Evolutionary conservation across 2,329 filamentous ascomycete species (phyloP).

Genomic region (Aspergillus sp.): DNA sequence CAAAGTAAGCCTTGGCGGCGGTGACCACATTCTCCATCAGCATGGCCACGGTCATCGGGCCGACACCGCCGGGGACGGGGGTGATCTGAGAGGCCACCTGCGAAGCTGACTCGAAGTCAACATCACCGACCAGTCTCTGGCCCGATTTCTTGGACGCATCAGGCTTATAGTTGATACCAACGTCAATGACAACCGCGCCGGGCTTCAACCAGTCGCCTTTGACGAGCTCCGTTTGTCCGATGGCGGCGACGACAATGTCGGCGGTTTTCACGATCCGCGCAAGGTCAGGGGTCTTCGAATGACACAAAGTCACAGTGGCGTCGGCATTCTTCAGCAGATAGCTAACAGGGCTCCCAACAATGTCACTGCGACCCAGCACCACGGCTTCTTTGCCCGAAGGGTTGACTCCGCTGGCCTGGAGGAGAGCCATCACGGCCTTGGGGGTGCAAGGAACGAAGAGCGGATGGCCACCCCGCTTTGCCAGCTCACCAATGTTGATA

Average conservation of each 20-base stretch:
- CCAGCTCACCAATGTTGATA: constrained; percentile 91
- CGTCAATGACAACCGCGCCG: constrained; percentile 93
- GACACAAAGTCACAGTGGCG: constrained; percentile 94
- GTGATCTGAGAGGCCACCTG: constrained; percentile 91
- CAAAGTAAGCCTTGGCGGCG: constrained; percentile 76
- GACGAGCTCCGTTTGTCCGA: constrained; percentile 82
- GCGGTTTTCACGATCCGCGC: constrained; percentile 73
- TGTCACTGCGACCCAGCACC: constrained; percentile 91
- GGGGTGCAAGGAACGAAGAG: constrained; percentile 94
- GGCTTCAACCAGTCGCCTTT: constrained; percentile 95
- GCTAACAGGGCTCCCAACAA: constrained; percentile 95
- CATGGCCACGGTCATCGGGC: constrained; percentile 99
- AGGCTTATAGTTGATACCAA: constrained; percentile 93
- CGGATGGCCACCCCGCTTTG: constrained; percentile 87
- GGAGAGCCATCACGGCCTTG: constrained; percentile 91
- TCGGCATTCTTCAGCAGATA: constrained; percentile 93
- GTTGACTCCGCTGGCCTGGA: constrained; percentile 79
- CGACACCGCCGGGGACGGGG: constrained; percentile 92
- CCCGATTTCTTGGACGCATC: constrained; percentile 90
- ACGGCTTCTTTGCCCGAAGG: constrained; percentile 89
- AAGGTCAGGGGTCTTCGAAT: constrained; percentile 78
- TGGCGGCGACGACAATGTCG: constrained; percentile 87
- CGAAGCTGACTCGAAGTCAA: constrained; percentile 81
- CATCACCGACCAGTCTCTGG: constrained; percentile 87
- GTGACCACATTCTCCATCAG: constrained; percentile 92